A percentile compares a stretch with the other conserved stretches of the same genome.
Evolutionary conservation across 805 yeast species (phyloP).

Genomic region (Metschnikowia continentalis): DNA sequence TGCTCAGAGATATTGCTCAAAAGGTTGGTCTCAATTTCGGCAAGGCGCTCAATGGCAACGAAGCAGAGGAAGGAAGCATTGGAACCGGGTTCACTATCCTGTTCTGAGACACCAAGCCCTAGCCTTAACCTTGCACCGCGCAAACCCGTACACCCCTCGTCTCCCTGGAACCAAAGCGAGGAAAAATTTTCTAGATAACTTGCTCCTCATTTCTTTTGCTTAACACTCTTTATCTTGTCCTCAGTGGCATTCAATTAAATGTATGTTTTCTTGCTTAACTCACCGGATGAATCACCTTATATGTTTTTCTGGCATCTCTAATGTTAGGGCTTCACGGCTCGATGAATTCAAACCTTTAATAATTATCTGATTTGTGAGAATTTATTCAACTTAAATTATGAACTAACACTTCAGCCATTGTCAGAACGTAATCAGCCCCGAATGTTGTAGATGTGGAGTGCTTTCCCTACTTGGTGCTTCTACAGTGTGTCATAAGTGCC

Average conservation of each 20-base stretch:
- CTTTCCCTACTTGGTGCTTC: neutral
- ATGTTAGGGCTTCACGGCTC: slow-evolving; percentile 76
- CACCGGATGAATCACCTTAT: slow-evolving; percentile 36
- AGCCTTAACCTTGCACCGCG: slow-evolving; percentile 7
- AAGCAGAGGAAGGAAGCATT: slow-evolving; percentile 13
- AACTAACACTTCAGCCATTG: slow-evolving; percentile 6
- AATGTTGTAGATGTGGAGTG: neutral
- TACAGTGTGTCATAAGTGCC: neutral
- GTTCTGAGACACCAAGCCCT: slow-evolving; percentile 7
- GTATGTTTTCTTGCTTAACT: slow-evolving; percentile 1
- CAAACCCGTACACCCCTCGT: slow-evolving; percentile 10
- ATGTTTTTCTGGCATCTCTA: slow-evolving; percentile 88
- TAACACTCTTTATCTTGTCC: neutral
- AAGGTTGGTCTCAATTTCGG: slow-evolving; percentile 10
- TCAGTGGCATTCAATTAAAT: neutral
- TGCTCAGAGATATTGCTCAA: slow-evolving; percentile 12
- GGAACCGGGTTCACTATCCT: slow-evolving; percentile 15
- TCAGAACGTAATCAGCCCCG: neutral
- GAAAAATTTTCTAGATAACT: slow-evolving; percentile 1
- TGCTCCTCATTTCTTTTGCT: neutral
- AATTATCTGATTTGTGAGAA: slow-evolving; percentile 47
- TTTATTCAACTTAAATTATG: neutral
- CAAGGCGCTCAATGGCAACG: slow-evolving; percentile 6
- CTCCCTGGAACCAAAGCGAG: neutral
- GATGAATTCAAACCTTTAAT: slow-evolving; percentile 77